Evolutionary conservation across 2,329 filamentous ascomycete species (phyloP), one percentile per base, ranked within the genome.

Genomic region (Phyllosticta citriasiana): DNA sequence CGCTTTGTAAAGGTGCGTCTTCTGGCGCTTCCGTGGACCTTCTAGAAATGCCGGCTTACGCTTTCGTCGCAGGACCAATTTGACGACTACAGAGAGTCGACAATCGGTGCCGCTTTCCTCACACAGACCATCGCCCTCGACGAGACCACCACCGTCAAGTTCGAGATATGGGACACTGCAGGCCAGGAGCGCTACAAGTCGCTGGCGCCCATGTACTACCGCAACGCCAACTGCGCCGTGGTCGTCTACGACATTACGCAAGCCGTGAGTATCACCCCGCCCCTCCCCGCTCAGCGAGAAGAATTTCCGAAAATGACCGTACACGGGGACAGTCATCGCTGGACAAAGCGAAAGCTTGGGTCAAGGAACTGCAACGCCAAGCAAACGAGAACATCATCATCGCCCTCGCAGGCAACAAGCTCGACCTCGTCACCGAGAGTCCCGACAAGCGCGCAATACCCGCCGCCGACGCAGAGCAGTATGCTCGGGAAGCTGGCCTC

Each of bases 341-440:
- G 71, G 95, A 99, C 78, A 99, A 99, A 82, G 95, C 95, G 68
- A 99, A 99, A 78, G 89, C 92, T 53, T 99, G 94, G 94, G 93
- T 99, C 63, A 97, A 97, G 79, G 94, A 99, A 75, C 86, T 99
- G 60, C 94, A 99, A 77, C 88, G 94, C 73, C 94, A 99, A 79
- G 94, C 95, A 65, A 99, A 97, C 80, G 94, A 99, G 78, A 97
- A 97, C 78, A 99, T 99, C 76, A 92, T 99, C 76, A 99, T 99
- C 72, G 94, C 94, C 55, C 86, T 99, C 53, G 94, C 93, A 59
- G 94, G 94, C 65, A 99, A 99, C 83, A 97, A 99, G 80, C 82
- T 96, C 72, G 94, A 99, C 82, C 80, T 99, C 68, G 94, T 97
- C 65, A 92, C 86, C 65, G 92, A 96, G 72, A 89, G 90, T 73